Conservation (phyloP, 2,329 filamentous ascomycete genomes). For the Penicillium italicum region DNA sequence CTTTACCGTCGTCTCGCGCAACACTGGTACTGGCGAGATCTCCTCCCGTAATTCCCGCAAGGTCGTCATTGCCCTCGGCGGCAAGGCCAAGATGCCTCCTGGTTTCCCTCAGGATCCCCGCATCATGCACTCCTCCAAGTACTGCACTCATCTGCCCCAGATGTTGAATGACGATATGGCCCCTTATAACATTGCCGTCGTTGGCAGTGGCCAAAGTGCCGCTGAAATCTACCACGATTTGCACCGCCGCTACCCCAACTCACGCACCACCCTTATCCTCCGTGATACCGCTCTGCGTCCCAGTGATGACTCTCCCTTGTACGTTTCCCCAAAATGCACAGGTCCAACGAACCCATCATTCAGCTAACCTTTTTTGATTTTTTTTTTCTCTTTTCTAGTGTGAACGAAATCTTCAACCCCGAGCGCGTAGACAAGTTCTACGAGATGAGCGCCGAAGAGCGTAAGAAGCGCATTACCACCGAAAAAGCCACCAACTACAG, state of each 20-base stretch:
- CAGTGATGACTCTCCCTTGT: conserved; percentile 96
- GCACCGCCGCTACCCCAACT: conserved; percentile 75
- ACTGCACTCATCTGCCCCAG: conserved; percentile 51
- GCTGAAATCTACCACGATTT: conserved; percentile 95
- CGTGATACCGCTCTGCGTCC: conserved; percentile 78
- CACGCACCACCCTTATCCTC: conserved; percentile 73
- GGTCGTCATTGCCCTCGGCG: conserved; percentile 63
- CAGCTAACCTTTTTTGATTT: conserved; percentile 3
- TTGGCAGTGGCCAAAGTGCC: conserved; percentile 87
- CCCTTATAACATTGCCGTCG: conserved; percentile 71
- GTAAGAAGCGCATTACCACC: conserved; percentile 59
- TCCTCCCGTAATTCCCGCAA: conserved; percentile 44
- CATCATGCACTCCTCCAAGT: conserved; percentile 86
- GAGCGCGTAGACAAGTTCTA: conserved; percentile 75
- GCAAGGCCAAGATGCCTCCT: conserved; percentile 66
- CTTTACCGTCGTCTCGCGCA: conserved; percentile 66
- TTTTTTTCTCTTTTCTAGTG: conserved; percentile 49
- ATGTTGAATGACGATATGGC: conserved; percentile 39
- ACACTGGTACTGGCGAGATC: conserved; percentile 49
- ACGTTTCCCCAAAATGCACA: conserved; percentile 38
- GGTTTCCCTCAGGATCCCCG: conserved; percentile 65
- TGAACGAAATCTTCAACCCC: conserved; percentile 96
- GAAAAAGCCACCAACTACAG: conserved; percentile 90
- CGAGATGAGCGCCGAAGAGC: conserved; percentile 60
- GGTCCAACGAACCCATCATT: neutral